Evolutionary conservation across 192 early-diverging fungal species (phyloP).

Genomic region (Mortierella alpina): DNA sequence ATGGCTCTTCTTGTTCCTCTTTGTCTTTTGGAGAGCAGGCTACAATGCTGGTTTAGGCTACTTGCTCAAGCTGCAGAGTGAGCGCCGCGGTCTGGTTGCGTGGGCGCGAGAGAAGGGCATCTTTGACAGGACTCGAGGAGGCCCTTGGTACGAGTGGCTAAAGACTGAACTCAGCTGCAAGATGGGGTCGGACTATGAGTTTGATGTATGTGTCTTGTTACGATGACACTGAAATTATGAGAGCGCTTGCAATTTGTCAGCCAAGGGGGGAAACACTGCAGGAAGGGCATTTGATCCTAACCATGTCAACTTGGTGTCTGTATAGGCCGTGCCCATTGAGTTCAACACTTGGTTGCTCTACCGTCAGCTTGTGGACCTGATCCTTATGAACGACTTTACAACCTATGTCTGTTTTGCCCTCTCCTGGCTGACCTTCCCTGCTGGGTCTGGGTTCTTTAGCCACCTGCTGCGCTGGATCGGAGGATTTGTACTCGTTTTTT

Average conservation of each 20-base stretch:
- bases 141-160: conserved; percentile 67
- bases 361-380: conserved; percentile 90
- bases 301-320: too few relatives aligned
- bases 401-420: conserved; percentile 85
- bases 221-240: neutral
- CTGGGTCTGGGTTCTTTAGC: conserved; percentile 66
- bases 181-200: conserved; percentile 83
- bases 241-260: neutral
- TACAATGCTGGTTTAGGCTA: conserved; percentile 90
- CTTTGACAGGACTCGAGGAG: conserved; percentile 67
- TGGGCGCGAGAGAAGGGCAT: conserved; percentile 76
- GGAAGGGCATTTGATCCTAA: neutral
- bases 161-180: conserved; percentile 76
- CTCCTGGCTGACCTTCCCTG: conserved; percentile 80
- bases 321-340: conserved; percentile 82
- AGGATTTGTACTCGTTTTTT: conserved; percentile 81
- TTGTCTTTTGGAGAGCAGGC: conserved; percentile 86
- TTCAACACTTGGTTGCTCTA: conserved; percentile 97
- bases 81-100: conserved; percentile 74
- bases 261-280: neutral
- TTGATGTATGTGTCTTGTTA: conserved; percentile 66
- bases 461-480: conserved; percentile 81
- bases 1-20: conserved; percentile 75
- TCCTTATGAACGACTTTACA: conserved; percentile 93
- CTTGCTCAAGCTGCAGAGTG: conserved; percentile 84